phyloP scores from a whole-genome alignment of 306 rosid genomes.

The Urtica urens region DNA sequence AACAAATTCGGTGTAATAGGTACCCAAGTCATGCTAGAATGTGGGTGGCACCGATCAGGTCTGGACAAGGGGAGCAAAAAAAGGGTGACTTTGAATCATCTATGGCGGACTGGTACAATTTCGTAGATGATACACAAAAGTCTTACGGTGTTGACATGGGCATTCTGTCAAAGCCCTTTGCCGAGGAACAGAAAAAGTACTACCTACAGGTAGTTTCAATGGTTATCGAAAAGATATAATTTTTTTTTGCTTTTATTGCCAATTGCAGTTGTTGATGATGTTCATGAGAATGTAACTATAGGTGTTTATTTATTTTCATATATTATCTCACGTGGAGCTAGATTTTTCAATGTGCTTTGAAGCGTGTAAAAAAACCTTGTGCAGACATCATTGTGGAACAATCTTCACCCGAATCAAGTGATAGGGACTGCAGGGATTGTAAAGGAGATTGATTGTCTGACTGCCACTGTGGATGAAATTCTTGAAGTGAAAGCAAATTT shows the following conservation, averaged over 20 bases:
- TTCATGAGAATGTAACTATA: background rate
- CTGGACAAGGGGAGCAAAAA: conserved; percentile 62
- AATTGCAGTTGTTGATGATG: background rate
- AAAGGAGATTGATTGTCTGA: conserved; percentile 84
- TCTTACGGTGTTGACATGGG: conserved; percentile 91
- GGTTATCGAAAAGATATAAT: background rate
- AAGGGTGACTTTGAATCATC: conserved; percentile 46
- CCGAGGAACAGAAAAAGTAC: conserved; percentile 91
- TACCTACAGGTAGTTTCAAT: conserved; percentile 60
- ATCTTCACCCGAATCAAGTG: conserved; percentile 81
- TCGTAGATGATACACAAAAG: conserved; percentile 52
- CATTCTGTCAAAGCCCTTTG: conserved; percentile 59
- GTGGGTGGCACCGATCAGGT: conserved; percentile 93
- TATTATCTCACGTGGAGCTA: background rate
- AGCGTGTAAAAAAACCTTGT: conserved; percentile 14
- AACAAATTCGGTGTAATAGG: conserved; percentile 37
- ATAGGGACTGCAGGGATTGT: conserved; percentile 65
- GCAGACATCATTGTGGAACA: conserved; percentile 88
- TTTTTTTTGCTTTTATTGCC: background rate
- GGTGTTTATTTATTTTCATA: background rate
- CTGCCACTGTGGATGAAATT: conserved; percentile 70
- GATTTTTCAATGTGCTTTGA: no score
- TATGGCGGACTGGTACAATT: conserved; percentile 76
- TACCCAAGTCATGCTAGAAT: conserved; percentile 97
- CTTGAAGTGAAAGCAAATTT: conserved; percentile 54